A percentile compares a stretch with the other conserved stretches of the same genome.
phyloP scores from a whole-genome alignment of 2,329 filamentous ascomycete species.

The Sporothrix sp. region DNA sequence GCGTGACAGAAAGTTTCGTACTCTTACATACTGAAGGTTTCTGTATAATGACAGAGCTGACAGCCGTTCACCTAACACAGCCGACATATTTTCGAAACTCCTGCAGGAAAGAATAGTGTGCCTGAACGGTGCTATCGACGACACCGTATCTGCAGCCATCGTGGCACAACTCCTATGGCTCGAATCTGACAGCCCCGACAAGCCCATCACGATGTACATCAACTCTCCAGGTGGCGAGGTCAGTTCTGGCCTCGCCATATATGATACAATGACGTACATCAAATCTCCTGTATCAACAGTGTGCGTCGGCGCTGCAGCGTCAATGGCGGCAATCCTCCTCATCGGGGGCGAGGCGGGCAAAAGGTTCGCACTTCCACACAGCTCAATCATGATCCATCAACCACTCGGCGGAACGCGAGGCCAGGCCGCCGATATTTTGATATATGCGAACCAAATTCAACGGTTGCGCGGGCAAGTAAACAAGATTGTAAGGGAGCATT shows the following conservation, averaged over 20 bases:
- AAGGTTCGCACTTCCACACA: conserved; percentile 84
- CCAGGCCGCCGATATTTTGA: conserved; percentile 73
- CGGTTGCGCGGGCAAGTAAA: conserved; percentile 78
- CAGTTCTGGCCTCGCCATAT: conserved; percentile 79
- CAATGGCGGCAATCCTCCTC: conserved; percentile 85
- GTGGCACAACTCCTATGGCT: conserved; percentile 96
- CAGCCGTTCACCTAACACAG: conserved; percentile 29
- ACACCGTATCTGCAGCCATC: conserved; percentile 82
- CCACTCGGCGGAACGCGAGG: conserved; percentile 65
- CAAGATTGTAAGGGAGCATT: conserved; percentile 75
- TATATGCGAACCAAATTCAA: conserved; percentile 95
- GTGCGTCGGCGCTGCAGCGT: conserved; percentile 87
- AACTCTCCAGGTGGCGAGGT: conserved; percentile 93
- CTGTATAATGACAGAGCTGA: not conserved
- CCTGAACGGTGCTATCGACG: conserved; percentile 84
- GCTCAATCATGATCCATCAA: conserved; percentile 94
- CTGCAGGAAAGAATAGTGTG: conserved; percentile 90
- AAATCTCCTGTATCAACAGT: conserved; percentile 87
- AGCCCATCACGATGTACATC: conserved; percentile 95
- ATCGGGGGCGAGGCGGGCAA: conserved; percentile 78
- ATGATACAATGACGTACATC: conserved; percentile 98
- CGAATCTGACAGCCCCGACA: conserved; percentile 90
- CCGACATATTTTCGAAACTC: conserved; percentile 74
- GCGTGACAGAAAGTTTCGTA: conserved; percentile 26
- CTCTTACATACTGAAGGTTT: not conserved